phyloP scores from a whole-genome alignment of 2,329 filamentous ascomycete genomes.

The Microdochium paspali region DNA sequence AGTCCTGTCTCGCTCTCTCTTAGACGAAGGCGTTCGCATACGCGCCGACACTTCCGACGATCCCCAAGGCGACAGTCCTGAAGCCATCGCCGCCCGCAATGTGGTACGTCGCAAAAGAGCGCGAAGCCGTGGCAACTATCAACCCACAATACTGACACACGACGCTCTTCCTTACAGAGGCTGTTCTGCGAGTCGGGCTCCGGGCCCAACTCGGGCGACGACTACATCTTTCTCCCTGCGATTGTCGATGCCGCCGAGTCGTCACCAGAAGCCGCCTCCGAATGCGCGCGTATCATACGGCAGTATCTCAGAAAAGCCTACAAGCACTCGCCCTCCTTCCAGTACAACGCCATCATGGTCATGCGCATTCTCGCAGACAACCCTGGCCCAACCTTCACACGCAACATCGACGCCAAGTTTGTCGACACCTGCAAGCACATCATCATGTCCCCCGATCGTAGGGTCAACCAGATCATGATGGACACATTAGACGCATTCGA shows the following conservation, averaged over 20 bases:
- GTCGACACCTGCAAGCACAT: conserved; percentile 66
- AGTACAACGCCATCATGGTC: conserved; percentile 97
- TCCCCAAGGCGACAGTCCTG: conserved; percentile 47
- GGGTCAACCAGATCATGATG: conserved; percentile 75
- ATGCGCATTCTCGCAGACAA: conserved; percentile 88
- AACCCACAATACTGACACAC: conserved; percentile 3
- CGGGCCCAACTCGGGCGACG: conserved; percentile 60
- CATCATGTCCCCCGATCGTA: conserved; percentile 61
- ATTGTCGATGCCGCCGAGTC: conserved; percentile 96
- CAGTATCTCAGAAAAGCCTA: conserved; percentile 73
- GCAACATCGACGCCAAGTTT: conserved; percentile 81
- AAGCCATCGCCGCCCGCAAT: conserved; percentile 54
- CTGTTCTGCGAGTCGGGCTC: conserved; percentile 71
- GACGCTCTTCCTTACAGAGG: conserved; percentile 39
- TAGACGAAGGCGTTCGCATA: conserved; percentile 8
- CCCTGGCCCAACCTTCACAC: conserved; percentile 82
- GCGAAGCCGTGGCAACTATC: conserved; percentile 3
- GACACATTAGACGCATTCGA: conserved; percentile 80
- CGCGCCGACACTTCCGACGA: conserved; percentile 12
- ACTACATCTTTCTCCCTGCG: conserved; percentile 82
- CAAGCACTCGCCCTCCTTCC: conserved; percentile 54
- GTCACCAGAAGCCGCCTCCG: conserved; percentile 73
- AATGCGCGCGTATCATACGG: conserved; percentile 71
- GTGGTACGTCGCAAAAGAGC: conserved; percentile 43
- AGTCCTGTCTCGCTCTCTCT: conserved; percentile 6